A percentile compares a stretch with the other conserved stretches of the same genome.
Evolutionary conservation across 1,284 basidiomycete genomes (phyloP).

Genomic region (Pisolithus thermaeus): DNA sequence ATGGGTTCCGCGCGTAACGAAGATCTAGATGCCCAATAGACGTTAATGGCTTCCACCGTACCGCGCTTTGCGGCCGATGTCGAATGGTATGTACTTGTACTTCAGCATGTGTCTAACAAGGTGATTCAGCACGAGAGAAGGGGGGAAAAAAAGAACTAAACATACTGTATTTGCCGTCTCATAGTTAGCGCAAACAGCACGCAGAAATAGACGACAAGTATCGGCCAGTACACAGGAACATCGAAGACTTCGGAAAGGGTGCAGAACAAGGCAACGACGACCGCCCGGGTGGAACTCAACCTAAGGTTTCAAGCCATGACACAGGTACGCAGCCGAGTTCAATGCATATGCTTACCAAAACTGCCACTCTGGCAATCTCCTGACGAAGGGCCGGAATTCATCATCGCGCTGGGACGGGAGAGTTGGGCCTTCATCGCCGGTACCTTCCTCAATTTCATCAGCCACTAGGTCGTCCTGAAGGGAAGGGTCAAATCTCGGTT

Average conservation of each 20-base stretch:
- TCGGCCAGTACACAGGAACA: constrained; percentile 98
- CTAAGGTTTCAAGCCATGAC: constrained; percentile 34
- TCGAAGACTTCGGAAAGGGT: constrained; percentile 83
- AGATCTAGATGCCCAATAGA: constrained; percentile 1
- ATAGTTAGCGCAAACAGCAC: constrained; percentile 86
- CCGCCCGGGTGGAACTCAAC: constrained; percentile 90
- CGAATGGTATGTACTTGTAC: constrained; percentile 93
- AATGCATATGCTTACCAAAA: constrained; percentile 64
- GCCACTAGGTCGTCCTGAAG: constrained; percentile 89
- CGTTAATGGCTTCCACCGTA: constrained; percentile 46
- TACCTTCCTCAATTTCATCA: constrained; percentile 94
- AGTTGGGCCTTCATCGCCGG: constrained; percentile 36
- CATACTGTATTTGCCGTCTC: constrained; percentile 90
- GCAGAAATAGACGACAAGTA: constrained; percentile 90
- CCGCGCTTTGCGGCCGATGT: constrained; percentile 81
- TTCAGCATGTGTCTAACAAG: constrained; percentile 90
- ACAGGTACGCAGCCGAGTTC: no score
- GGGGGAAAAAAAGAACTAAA: constrained; percentile 9
- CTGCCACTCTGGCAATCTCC: constrained; percentile 94
- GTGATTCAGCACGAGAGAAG: background rate
- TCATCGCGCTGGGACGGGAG: constrained; percentile 72
- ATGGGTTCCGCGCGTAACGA: constrained; percentile 1
- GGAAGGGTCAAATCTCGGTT: constrained; percentile 95
- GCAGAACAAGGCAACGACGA: constrained; percentile 72
- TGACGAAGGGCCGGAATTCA: constrained; percentile 95